Conservation (phyloP, 73 alveolate species). For the Paramecium bursaria region DNA sequence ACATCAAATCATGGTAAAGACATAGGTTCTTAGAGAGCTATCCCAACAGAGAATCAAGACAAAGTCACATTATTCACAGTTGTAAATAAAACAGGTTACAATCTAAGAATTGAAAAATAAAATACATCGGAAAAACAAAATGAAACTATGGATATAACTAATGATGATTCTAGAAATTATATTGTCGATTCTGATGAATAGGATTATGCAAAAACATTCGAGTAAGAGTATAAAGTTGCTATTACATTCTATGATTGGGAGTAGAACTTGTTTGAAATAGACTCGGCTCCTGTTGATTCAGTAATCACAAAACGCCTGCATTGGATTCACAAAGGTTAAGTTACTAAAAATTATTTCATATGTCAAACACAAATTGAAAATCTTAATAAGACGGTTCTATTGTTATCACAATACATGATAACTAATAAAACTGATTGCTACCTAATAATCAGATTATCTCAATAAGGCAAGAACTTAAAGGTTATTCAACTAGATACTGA, state of each 20-base stretch:
- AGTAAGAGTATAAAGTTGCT: neutral
- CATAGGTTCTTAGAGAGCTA: neutral
- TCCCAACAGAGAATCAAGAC: constrained; percentile 10
- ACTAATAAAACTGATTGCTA: constrained; percentile 45
- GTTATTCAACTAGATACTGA: neutral
- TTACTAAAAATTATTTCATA: neutral
- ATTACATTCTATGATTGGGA: neutral
- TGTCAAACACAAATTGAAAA: constrained; percentile 28
- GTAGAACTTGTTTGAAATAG: neutral
- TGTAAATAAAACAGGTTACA: constrained; percentile 9
- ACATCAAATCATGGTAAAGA: too few relatives aligned
- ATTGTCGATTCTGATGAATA: constrained; percentile 21
- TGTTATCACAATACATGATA: constrained; percentile 30
- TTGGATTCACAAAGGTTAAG: neutral
- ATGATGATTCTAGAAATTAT: constrained; percentile 47
- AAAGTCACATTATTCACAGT: constrained; percentile 31
- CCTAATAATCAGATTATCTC: neutral
- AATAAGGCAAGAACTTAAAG: neutral
- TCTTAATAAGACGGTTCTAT: neutral
- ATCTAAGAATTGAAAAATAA: constrained; percentile 8
- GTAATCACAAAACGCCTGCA: neutral
- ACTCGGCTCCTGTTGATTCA: neutral
- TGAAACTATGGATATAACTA: neutral
- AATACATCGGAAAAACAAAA: too few relatives aligned
- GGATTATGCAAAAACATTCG: constrained; percentile 55